These are phyloP conservation scores for Fusarium sp. DNA, from an alignment of 2,329 filamentous ascomycete genomes.

Conservation along the genomic window DNA sequence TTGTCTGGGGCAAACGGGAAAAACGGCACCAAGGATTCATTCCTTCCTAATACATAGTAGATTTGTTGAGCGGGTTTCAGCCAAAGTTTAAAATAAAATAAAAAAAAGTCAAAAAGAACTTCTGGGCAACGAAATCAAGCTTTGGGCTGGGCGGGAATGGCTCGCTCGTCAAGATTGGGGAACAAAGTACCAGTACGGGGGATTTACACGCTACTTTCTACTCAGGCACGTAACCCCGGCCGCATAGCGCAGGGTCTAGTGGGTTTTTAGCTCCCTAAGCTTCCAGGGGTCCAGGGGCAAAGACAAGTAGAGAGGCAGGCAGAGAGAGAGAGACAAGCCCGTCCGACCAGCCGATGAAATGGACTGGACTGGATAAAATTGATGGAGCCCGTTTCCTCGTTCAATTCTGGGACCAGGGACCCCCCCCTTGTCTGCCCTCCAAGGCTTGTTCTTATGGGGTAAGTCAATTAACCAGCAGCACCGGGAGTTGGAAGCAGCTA, in stretches of 20 bases:
- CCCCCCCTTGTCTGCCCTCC: background rate
- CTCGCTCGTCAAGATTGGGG: background rate
- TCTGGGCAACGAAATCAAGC: background rate
- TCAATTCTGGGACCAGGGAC: background rate
- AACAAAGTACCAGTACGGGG: slow-evolving; percentile 5
- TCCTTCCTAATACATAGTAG: background rate
- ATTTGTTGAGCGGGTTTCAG: background rate
- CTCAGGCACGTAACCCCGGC: background rate
- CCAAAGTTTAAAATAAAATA: background rate
- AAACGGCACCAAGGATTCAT: background rate
- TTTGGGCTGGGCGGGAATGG: background rate
- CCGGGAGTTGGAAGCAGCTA: background rate
- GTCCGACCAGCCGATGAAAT: slow-evolving; percentile 1
- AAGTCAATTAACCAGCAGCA: background rate
- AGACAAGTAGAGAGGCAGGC: background rate
- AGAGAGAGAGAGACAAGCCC: background rate
- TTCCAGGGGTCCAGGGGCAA: slow-evolving; percentile 26
- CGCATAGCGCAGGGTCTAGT: slow-evolving; percentile 1
- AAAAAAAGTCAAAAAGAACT: background rate
- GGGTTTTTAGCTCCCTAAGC: background rate
- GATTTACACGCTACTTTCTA: slow-evolving; percentile 22
- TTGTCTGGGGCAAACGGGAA: background rate
- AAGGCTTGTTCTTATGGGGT: background rate
- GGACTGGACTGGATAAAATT: background rate
- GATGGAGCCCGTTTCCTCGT: background rate